phyloP scores from a whole-genome alignment of 2,329 filamentous ascomycete species.

The Sclerotinia subarctica region DNA sequence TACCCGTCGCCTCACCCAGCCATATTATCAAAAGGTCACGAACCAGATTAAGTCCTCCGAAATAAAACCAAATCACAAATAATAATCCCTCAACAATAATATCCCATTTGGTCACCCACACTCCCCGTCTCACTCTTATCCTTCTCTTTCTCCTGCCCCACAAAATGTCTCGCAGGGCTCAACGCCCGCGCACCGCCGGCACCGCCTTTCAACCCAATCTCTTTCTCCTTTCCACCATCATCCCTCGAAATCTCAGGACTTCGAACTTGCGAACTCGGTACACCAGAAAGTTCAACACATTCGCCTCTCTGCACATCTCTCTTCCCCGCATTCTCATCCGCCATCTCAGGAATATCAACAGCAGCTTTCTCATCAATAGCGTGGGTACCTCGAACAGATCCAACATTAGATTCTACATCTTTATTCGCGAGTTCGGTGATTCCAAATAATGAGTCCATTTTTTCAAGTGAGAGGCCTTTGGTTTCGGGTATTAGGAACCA shows the following conservation, averaged over 20 bases:
- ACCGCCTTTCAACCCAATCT: not conserved
- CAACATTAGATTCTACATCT: conserved; percentile 14
- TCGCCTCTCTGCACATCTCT: not conserved
- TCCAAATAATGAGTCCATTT: conserved; percentile 29
- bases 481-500: conserved; percentile 57
- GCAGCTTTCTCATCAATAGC: not conserved
- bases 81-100: not conserved
- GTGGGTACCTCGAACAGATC: not conserved
- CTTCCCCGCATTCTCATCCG: not conserved
- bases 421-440: conserved; percentile 4
- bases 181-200: not conserved
- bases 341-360: not conserved
- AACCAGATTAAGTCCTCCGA: not conserved
- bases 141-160: not conserved
- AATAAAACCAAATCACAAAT: not conserved
- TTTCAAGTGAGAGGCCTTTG: conserved; percentile 61
- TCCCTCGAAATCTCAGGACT: not conserved
- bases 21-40: not conserved
- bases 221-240: not conserved
- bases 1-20: no score
- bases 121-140: not conserved
- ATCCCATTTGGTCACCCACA: not conserved
- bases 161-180: not conserved
- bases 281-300: not conserved
- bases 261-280: not conserved